Evolutionary conservation across 2,329 filamentous ascomycete genomes (phyloP).

Genomic region (Berkeleyomyces rouxiae): DNA sequence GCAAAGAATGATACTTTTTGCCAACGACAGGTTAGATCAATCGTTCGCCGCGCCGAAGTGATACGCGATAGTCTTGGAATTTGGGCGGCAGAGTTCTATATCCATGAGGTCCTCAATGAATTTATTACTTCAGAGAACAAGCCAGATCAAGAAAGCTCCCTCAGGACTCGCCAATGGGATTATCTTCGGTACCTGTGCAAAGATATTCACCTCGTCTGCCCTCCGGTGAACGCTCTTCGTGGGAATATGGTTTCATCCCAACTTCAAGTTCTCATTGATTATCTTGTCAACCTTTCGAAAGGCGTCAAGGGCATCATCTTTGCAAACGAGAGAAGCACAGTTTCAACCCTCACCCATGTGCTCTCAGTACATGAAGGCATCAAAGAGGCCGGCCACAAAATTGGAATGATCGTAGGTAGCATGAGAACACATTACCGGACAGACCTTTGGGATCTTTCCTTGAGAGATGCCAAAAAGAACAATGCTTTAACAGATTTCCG

Average conservation of each 20-base stretch:
- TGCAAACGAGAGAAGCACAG: constrained; percentile 44
- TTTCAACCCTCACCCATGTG: constrained; percentile 41
- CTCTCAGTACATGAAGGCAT: constrained; percentile 35
- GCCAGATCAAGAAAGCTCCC: constrained; percentile 18
- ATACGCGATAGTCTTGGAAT: constrained; percentile 43
- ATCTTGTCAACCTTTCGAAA: constrained; percentile 22
- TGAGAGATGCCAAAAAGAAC: constrained; percentile 19
- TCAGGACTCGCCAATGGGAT: constrained; percentile 31
- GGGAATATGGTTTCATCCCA: constrained; percentile 38
- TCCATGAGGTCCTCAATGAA: constrained; percentile 29
- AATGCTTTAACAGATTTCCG: constrained; percentile 32
- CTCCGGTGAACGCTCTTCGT: constrained; percentile 14
- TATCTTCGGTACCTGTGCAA: constrained; percentile 36
- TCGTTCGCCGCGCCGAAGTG: constrained; percentile 32
- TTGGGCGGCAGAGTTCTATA: constrained; percentile 54
- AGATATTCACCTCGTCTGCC: constrained; percentile 20
- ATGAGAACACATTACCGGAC: constrained; percentile 21
- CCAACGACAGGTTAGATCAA: constrained; percentile 37
- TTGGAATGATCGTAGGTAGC: constrained; percentile 41
- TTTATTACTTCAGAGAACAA: constrained; percentile 18
- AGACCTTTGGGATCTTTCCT: constrained; percentile 25
- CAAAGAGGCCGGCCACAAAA: constrained; percentile 26
- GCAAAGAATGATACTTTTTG: constrained; percentile 33
- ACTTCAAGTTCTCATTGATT: constrained; percentile 32
- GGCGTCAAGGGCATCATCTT: constrained; percentile 45